phyloP scores from a whole-genome alignment of 176 grass and related monocot species.

The Areca catechu region DNA sequence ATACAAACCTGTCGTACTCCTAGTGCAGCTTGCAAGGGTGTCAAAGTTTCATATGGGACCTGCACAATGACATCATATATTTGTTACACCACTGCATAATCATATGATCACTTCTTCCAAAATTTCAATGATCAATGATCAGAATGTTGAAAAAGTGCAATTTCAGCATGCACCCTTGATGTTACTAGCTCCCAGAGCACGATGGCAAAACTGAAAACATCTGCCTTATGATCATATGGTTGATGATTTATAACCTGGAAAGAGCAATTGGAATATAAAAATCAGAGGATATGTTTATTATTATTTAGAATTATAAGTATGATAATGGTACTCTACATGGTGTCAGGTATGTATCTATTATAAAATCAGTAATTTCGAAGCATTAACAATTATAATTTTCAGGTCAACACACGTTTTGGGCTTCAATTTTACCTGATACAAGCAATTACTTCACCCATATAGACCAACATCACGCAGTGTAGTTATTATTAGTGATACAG shows the following conservation, averaged over 20 bases:
- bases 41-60: conserved; percentile 80
- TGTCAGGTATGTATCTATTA: too few species aligned
- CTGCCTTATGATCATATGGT: conserved; percentile 74
- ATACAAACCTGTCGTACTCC: conserved; percentile 75
- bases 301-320: too few species aligned
- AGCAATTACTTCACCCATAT: too few species aligned
- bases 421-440: too few species aligned
- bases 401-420: too few species aligned
- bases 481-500: too few species aligned
- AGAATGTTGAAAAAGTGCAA: neutral
- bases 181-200: conserved; percentile 86
- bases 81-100: neutral
- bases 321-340: too few species aligned
- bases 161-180: conserved; percentile 53
- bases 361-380: too few species aligned
- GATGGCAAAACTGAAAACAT: conserved; percentile 93
- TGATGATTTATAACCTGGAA: conserved; percentile 91
- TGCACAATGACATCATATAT: conserved; percentile 26
- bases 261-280: neutral
- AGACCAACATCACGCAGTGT: too few species aligned
- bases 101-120: neutral
- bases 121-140: neutral
- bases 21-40: conserved; percentile 91
- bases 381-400: too few species aligned
- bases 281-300: too few species aligned